A percentile compares a stretch with the other conserved stretches of the same genome.
phyloP scores from a whole-genome alignment of 163 green algal genomes.

The Scenedesmus sp. region DNA sequence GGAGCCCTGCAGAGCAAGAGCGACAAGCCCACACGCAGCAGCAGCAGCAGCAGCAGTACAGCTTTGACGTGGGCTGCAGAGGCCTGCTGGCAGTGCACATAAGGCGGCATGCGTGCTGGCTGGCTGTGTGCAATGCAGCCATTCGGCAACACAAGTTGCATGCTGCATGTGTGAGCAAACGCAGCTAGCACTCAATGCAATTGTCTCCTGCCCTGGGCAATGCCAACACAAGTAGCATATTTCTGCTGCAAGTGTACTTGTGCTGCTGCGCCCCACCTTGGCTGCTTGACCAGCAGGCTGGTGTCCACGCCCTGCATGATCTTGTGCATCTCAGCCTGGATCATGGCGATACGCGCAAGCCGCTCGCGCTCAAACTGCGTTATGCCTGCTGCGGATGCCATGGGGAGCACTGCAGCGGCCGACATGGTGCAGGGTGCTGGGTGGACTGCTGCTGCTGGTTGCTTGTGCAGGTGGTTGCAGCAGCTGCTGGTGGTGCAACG shows the following conservation, averaged over 20 bases:
- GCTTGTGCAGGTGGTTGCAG: neutral
- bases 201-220: neutral
- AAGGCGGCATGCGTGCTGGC: neutral
- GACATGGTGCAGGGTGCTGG: neutral
- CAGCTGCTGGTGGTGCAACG: neutral
- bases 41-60: neutral
- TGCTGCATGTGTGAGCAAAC: too few species aligned
- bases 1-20: neutral
- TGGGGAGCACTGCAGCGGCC: neutral
- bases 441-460: neutral
- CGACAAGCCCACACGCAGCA: neutral
- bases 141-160: too few species aligned
- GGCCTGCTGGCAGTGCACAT: neutral
- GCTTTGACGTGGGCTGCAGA: neutral
- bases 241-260: neutral
- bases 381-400: neutral
- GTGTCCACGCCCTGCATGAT: slow-evolving; percentile 10
- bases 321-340: neutral
- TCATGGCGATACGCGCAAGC: slow-evolving; percentile 1
- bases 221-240: neutral
- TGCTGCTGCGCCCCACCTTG: neutral
- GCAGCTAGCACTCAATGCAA: too few species aligned
- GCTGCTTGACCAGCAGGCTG: neutral
- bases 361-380: slow-evolving; percentile 28
- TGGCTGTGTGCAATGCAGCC: too few species aligned